Evolutionary conservation across 2,329 filamentous ascomycete species (phyloP), one percentile per base, ranked within the genome.

Genomic region (Talaromyces sp.): DNA sequence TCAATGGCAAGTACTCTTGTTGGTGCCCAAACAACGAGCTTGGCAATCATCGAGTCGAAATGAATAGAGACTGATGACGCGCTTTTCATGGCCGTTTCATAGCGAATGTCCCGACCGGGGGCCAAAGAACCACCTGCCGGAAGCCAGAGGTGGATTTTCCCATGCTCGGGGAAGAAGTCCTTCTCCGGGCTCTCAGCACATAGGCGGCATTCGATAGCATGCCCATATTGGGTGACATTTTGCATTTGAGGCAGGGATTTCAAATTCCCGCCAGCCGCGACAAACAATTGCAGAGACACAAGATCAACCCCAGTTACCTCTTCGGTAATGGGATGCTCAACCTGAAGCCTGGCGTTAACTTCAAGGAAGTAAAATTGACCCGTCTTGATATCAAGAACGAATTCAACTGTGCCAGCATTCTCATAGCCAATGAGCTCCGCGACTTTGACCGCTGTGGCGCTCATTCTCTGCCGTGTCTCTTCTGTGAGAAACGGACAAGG

Each of bases 311-410:
- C 75, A 0, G 71, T 75, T 0, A 73, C 70, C 27, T 70, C 68
- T 60, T 81, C 79, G 0, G 79, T 80, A 40, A 80, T 74, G 27
- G 76, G 73, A 65, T 83, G 80, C 64, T 83, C 82, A 4, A 83
- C 81, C 63, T 83, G 81, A 4, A 83, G 66, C 4, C 81, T 70
- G 0, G 81, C 76, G 50, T 83, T 83, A 31, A 82, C 74, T 61
- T 83, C 81, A 0, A 83, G 70, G 62, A 83, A 83, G 63, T 77
- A 82, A 52, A 77, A 81, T n/a, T n/a, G n/a, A 4, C 73, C 65
- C 66, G 0, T 71, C 72, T 30, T 73, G 67, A 16, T 64, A 55
- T 82, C 79, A n/a, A 78, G 75, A 4, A 82, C 70, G 62, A 80
- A 81, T 65, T 82, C 79, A 2, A 82, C 75, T 0, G 79, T 82